Conservation (phyloP, 2,329 filamentous ascomycete genomes). For the Herpotrichia juniperi region DNA sequence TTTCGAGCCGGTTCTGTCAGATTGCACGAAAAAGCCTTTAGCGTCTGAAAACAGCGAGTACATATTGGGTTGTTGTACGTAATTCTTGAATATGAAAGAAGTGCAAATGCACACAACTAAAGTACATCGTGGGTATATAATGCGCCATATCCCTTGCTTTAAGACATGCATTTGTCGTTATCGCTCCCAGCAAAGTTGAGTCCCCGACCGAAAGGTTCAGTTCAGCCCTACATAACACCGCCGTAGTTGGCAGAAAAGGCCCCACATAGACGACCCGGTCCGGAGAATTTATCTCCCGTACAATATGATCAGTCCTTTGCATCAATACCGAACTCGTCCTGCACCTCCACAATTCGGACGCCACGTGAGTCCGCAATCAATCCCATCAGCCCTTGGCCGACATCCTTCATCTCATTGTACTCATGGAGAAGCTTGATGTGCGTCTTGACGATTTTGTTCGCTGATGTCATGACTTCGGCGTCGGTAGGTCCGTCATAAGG, state of each 20-base stretch:
- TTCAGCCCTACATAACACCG: too few relatives aligned
- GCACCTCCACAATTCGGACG: conserved; percentile 57
- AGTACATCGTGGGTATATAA: not conserved
- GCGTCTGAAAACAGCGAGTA: too few relatives aligned
- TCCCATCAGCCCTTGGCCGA: conserved; percentile 69
- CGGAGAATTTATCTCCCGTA: too few relatives aligned
- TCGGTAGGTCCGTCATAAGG: conserved; percentile 33
- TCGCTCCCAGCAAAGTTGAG: too few relatives aligned
- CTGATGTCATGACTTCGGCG: conserved; percentile 46
- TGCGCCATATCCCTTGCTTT: not conserved
- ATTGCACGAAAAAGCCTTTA: too few relatives aligned
- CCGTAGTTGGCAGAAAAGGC: too few relatives aligned
- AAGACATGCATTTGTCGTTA: not conserved
- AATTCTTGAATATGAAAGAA: too few relatives aligned
- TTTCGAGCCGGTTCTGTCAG: too few relatives aligned
- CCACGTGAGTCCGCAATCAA: conserved; percentile 70
- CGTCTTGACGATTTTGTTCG: conserved; percentile 61
- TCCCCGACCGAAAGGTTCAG: too few relatives aligned
- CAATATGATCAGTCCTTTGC: conserved; percentile 54
- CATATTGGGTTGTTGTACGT: too few relatives aligned
- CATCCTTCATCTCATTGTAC: conserved; percentile 75
- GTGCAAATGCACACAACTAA: too few relatives aligned
- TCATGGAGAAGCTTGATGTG: conserved; percentile 71
- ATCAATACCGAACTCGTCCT: conserved; percentile 55
- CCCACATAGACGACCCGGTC: too few relatives aligned